phyloP scores from a whole-genome alignment of 768 basidiomycete genomes.

The Termitomyces sp. region DNA sequence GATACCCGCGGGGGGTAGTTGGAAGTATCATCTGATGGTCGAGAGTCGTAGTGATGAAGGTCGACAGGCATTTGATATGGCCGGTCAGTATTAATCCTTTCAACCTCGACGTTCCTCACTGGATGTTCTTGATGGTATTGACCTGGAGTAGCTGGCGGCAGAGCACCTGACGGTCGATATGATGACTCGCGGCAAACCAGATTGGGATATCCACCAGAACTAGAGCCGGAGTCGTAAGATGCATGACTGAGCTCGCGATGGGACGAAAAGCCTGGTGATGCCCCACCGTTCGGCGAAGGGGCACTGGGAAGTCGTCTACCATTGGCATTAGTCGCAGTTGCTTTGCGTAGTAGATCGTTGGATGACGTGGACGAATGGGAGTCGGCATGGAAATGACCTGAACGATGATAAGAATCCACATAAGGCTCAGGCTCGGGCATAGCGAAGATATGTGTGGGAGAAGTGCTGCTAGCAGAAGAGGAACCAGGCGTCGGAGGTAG shows the following conservation, averaged over 20 bases:
- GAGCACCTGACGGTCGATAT: slow-evolving; percentile 25
- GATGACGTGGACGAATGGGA: slow-evolving; percentile 23
- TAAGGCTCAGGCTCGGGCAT: slow-evolving; percentile 42
- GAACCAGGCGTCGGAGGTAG: slow-evolving; percentile 39
- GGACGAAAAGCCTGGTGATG: slow-evolving; percentile 13
- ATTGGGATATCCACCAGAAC: slow-evolving; percentile 17
- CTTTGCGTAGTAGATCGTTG: slow-evolving; percentile 23
- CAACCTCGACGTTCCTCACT: slow-evolving; percentile 3
- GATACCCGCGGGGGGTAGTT: slow-evolving; percentile 3
- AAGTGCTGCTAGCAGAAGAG: slow-evolving; percentile 20
- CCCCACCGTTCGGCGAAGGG: slow-evolving; percentile 14
- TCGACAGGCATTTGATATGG: slow-evolving; percentile 14
- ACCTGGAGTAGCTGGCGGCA: slow-evolving; percentile 21
- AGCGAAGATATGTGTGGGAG: slow-evolving; percentile 18
- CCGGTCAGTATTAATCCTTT: slow-evolving; percentile 9
- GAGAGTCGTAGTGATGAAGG: slow-evolving; percentile 10
- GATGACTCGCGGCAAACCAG: slow-evolving; percentile 14
- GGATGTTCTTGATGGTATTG: slow-evolving; percentile 11
- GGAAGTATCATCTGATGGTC: slow-evolving; percentile 7
- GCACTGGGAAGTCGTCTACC: slow-evolving; percentile 22
- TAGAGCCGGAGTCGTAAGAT: slow-evolving; percentile 16
- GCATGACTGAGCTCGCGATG: slow-evolving; percentile 8
- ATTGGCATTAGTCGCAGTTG: slow-evolving; percentile 17
- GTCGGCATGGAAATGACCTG: slow-evolving; percentile 18
- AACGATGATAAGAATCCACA: slow-evolving; percentile 20